Conservation (phyloP, 108 stramenopile species). For the Fistulifera pelliculosa region DNA sequence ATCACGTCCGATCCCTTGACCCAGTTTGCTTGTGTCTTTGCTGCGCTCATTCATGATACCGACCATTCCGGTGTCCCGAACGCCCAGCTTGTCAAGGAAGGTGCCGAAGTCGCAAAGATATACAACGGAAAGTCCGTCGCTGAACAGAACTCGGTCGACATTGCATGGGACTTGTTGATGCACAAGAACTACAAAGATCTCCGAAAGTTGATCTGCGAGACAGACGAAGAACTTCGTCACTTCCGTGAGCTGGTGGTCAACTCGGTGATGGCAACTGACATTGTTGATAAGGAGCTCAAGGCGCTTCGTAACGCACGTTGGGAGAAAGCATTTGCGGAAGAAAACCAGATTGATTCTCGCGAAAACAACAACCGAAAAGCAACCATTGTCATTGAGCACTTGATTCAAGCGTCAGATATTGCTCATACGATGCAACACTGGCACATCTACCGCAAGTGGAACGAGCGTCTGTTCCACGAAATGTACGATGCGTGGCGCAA, state of each 20-base stretch:
- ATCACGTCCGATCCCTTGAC: constrained; percentile 17
- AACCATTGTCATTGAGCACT: constrained; percentile 24
- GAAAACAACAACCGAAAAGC: constrained; percentile 12
- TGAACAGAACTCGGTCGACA: constrained; percentile 22
- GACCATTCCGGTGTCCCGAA: constrained; percentile 35
- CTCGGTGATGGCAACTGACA: background rate
- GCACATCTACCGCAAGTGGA: constrained; percentile 26
- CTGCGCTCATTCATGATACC: constrained; percentile 37
- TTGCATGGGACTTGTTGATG: constrained; percentile 25
- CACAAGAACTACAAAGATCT: constrained; percentile 2
- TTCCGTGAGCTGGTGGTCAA: constrained; percentile 1
- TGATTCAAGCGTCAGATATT: constrained; percentile 29
- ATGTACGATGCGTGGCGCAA: constrained; percentile 17
- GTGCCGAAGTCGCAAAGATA: background rate
- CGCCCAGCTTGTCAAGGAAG: constrained; percentile 13
- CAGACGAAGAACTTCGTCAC: background rate
- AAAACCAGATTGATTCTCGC: background rate
- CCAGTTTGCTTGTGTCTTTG: constrained; percentile 27
- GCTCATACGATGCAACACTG: constrained; percentile 35
- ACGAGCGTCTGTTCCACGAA: constrained; percentile 28
- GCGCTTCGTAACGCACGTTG: constrained; percentile 8
- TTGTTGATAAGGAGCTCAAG: constrained; percentile 17
- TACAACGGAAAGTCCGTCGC: constrained; percentile 7
- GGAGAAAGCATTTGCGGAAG: constrained; percentile 12
- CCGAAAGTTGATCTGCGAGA: background rate